These are phyloP conservation scores for Linnemannia hyalina DNA, from an alignment of 192 early-diverging fungal species.

Conservation along the genomic window DNA sequence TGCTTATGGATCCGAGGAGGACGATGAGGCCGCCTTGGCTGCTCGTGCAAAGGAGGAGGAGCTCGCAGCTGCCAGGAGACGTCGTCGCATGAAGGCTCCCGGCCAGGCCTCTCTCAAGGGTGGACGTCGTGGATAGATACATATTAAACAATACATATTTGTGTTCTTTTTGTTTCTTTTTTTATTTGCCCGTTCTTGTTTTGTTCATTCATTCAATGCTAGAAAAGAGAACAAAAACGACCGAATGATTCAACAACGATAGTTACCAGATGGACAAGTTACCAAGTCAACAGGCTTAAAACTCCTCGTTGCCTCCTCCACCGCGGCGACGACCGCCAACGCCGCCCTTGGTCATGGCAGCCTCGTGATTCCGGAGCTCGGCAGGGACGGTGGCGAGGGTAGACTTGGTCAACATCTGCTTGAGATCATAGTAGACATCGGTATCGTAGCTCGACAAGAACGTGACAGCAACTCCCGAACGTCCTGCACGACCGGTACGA, in stretches of 20 bases:
- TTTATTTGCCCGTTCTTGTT: background rate
- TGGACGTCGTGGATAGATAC: slow-evolving; percentile 43
- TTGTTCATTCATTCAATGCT: background rate
- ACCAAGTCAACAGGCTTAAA: background rate
- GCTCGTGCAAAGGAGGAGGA: slow-evolving; percentile 50
- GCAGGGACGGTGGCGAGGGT: slow-evolving; percentile 82
- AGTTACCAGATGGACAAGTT: background rate
- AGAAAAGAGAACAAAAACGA: background rate
- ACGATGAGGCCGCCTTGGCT: slow-evolving; percentile 36
- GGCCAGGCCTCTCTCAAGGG: slow-evolving; percentile 55
- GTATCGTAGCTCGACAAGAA: slow-evolving; percentile 87
- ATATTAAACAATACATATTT: background rate
- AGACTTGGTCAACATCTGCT: slow-evolving; percentile 81
- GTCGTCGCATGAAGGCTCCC: slow-evolving; percentile 54
- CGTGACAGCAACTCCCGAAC: slow-evolving; percentile 89
- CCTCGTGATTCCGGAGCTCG: slow-evolving; percentile 88
- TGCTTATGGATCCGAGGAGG: slow-evolving; percentile 13
- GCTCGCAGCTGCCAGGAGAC: slow-evolving; percentile 52
- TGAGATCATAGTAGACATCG: slow-evolving; percentile 90
- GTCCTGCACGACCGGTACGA: slow-evolving; percentile 97
- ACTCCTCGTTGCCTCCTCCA: slow-evolving; percentile 59
- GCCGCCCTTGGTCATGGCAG: slow-evolving; percentile 84
- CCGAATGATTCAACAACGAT: background rate
- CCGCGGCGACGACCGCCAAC: slow-evolving; percentile 65
- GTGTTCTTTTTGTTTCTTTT: background rate